A percentile compares a stretch with the other conserved stretches of the same genome.
Evolutionary conservation across 495 filamentous ascomycete genomes (phyloP).

Genomic region (Xylaria palmicola): DNA sequence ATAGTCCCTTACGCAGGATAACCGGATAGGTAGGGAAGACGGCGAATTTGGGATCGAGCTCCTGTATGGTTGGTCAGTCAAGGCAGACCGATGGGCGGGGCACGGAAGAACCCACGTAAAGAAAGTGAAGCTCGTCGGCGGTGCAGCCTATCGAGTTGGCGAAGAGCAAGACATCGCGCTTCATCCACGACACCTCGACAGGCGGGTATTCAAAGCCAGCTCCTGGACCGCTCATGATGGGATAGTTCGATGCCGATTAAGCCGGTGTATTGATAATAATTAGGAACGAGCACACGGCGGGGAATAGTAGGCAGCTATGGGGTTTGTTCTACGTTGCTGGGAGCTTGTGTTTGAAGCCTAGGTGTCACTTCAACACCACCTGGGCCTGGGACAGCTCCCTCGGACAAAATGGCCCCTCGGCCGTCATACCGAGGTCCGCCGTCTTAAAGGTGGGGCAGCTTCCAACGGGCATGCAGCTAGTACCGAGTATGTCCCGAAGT

Average conservation of each 20-base stretch:
- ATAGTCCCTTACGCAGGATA: slow-evolving; percentile 63
- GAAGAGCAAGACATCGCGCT: slow-evolving; percentile 83
- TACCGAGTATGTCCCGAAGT: too few species aligned
- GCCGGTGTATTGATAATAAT: too few species aligned
- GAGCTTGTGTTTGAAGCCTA: not conserved
- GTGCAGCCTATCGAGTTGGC: slow-evolving; percentile 83
- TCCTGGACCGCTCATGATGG: slow-evolving; percentile 57
- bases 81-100: not conserved
- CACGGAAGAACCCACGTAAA: slow-evolving; percentile 61
- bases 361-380: not conserved
- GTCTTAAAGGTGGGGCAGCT: not conserved
- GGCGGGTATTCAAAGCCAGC: slow-evolving; percentile 76
- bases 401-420: not conserved
- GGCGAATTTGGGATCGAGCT: slow-evolving; percentile 76
- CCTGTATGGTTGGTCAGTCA: slow-evolving; percentile 46
- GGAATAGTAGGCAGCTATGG: too few species aligned
- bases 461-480: too few species aligned
- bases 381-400: not conserved
- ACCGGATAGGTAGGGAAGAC: slow-evolving; percentile 87
- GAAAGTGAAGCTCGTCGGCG: slow-evolving; percentile 84
- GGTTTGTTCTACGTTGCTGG: too few species aligned
- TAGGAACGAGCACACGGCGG: too few species aligned
- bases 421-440: slow-evolving; percentile 9
- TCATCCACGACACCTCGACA: slow-evolving; percentile 74
- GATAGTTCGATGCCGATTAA: not conserved